Evolutionary conservation across 352 stramenopile species (phyloP), one percentile per base, ranked within the genome.

Genomic region (Phytophthora palmivora): DNA sequence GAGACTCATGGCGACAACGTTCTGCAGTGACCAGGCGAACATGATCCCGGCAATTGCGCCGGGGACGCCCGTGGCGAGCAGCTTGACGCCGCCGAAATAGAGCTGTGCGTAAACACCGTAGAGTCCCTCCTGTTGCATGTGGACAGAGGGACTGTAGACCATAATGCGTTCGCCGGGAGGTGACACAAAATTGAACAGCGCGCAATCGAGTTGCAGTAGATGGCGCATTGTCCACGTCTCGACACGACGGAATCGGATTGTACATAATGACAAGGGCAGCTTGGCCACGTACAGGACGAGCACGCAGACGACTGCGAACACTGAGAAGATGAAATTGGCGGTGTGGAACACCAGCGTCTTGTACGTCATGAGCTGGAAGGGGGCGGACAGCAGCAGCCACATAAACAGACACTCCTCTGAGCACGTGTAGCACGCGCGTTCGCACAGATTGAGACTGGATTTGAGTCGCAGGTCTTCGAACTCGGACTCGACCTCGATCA

Each of bases 101-200:
- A 84, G 44, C 47, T 80, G 76, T n/a, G 75, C 53, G 37, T 83
- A 73, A 26, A 82, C 61, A 15, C 67, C 74, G 41, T 78, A 76
- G 48, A 70, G 57, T 26, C 54, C 63, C 49, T 60, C 56, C 26
- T 82, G 47, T 46, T 73, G 67, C 42, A 74, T 61, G 45, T 60
- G 65, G 10, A 63, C 57, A 19, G 71, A 68, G 6, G 70, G 69
- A 45, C 54, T 70, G 74, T 80, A 82, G 19, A 92, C 80, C n/a
- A 72, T 54, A 18, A 92, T 68, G 16, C 52, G 66, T 52, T 92
- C 79, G 4, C 68, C 45, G 0, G 22, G 49, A 7, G 76, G 74
- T 15, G 72, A 72, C n/a, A 89, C 63, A 16, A 79, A 82, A 65
- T 92, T 92, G 67, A 87, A 86, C 6, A 92, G 74, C 16, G 39